phyloP scores from a whole-genome alignment of 495 filamentous ascomycete species.

The Trichocladium uniseriatum region DNA sequence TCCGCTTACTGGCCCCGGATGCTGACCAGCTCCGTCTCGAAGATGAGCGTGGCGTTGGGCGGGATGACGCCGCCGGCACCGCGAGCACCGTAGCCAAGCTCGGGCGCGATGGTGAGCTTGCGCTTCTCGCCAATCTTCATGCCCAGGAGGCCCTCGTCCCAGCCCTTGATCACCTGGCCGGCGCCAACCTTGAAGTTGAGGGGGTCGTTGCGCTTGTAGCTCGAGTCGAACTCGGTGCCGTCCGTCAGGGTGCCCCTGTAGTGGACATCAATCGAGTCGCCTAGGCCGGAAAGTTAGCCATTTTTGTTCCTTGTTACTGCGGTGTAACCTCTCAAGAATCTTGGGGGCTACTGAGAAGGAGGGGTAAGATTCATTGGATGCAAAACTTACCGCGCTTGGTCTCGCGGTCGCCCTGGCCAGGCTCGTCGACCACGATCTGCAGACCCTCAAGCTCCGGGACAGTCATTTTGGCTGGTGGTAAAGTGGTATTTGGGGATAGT shows the following conservation, averaged over 20 bases:
- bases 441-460: slow-evolving; percentile 24
- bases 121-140: slow-evolving; percentile 88
- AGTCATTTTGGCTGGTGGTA: slow-evolving; percentile 18
- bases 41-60: slow-evolving; percentile 41
- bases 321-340: neutral
- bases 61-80: slow-evolving; percentile 51
- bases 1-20: slow-evolving; percentile 46
- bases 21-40: slow-evolving; percentile 72
- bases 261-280: slow-evolving; percentile 26
- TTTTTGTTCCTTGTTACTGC: no score
- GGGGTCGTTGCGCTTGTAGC: slow-evolving; percentile 55
- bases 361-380: neutral
- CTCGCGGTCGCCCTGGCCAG: slow-evolving; percentile 21
- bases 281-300: slow-evolving; percentile 7
- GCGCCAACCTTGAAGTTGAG: slow-evolving; percentile 61
- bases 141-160: slow-evolving; percentile 74
- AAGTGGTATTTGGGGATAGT: neutral
- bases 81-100: slow-evolving; percentile 62
- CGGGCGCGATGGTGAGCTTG: slow-evolving; percentile 64
- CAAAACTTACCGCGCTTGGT: slow-evolving; percentile 23
- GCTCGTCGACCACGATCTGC: slow-evolving; percentile 16
- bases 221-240: slow-evolving; percentile 30
- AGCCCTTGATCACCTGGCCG: slow-evolving; percentile 71
- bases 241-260: slow-evolving; percentile 24
- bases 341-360: neutral